Percentiles rank a stretch among this genome's conserved stretches.
phyloP scores from a whole-genome alignment of 225 moss, liverwort and hornwort species.

The Marchantia polymorpha region DNA sequence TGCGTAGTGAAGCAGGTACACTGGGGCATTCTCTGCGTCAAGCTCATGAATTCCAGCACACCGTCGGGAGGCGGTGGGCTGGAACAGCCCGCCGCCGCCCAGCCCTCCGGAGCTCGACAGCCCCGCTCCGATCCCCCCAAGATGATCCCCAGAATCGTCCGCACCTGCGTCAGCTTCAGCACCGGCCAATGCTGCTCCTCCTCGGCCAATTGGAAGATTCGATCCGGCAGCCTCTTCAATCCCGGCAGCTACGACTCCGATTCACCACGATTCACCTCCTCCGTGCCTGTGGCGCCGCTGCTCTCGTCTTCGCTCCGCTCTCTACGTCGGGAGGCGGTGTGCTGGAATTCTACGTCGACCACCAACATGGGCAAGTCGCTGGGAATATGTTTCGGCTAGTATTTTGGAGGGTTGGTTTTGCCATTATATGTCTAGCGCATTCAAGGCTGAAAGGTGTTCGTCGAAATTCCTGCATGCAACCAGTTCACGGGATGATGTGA shows the following conservation, averaged over 20 bases:
- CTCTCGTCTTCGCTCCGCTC: background rate
- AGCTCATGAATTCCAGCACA: conserved; percentile 11
- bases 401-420: conserved; percentile 16
- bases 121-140: conserved; percentile 40
- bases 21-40: too few species aligned
- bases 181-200: conserved; percentile 30
- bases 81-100: conserved; percentile 47
- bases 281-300: background rate
- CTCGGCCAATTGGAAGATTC: conserved; percentile 15
- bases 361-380: conserved; percentile 29
- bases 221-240: conserved; percentile 11
- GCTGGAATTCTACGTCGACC: conserved; percentile 27
- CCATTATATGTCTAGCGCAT: conserved; percentile 29
- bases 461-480: conserved; percentile 22
- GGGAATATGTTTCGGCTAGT: conserved; percentile 18
- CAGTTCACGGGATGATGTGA: background rate
- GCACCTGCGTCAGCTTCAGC: conserved; percentile 27
- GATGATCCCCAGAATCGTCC: conserved; percentile 26
- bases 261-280: background rate
- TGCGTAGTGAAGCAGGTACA: too few species aligned
- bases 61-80: conserved; percentile 28
- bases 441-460: conserved; percentile 12
- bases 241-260: conserved; percentile 12
- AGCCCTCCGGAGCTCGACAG: conserved; percentile 44
- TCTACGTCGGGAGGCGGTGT: too few species aligned